Conservation (phyloP, 2,329 filamentous ascomycete species). For the Aspergillus flavus region DNA sequence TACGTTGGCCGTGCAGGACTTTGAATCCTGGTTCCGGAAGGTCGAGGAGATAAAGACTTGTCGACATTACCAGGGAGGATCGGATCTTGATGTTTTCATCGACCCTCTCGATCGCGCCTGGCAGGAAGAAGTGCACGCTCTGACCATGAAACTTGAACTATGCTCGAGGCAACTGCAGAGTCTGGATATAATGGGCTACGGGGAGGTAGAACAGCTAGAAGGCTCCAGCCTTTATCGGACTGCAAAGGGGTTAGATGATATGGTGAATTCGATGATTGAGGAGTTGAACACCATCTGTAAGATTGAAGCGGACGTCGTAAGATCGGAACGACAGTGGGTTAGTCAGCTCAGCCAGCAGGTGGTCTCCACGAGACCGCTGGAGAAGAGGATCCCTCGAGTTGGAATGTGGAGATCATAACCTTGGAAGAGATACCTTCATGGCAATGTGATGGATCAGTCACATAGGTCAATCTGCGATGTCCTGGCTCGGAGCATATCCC, state of each 20-base stretch:
- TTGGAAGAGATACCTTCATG: slow-evolving; percentile 4
- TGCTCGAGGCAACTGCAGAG: slow-evolving; percentile 39
- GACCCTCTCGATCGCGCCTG: slow-evolving; percentile 37
- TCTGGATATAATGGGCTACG: slow-evolving; percentile 38
- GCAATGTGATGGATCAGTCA: not conserved
- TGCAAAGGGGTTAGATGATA: slow-evolving; percentile 30
- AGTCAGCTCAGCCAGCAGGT: slow-evolving; percentile 32
- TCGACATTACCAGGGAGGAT: slow-evolving; percentile 17
- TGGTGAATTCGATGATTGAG: slow-evolving; percentile 39
- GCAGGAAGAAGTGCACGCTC: slow-evolving; percentile 35
- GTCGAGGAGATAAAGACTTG: slow-evolving; percentile 29
- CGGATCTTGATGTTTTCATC: slow-evolving; percentile 32
- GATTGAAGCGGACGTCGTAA: slow-evolving; percentile 40
- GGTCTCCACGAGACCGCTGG: slow-evolving; percentile 11
- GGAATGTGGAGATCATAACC: slow-evolving; percentile 32
- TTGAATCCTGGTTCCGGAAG: slow-evolving; percentile 41
- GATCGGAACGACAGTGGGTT: slow-evolving; percentile 37
- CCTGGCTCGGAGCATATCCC: not conserved
- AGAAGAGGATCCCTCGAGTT: slow-evolving; percentile 18
- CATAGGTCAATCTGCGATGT: not conserved
- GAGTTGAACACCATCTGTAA: slow-evolving; percentile 39
- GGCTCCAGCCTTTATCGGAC: slow-evolving; percentile 37
- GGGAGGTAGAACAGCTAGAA: slow-evolving; percentile 23
- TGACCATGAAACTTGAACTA: slow-evolving; percentile 38
- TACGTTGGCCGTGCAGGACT: slow-evolving; percentile 30